A percentile compares a stretch with the other conserved stretches of the same genome.
phyloP scores from a whole-genome alignment of 352 stramenopile genomes.

The Phytopythium montanum region DNA sequence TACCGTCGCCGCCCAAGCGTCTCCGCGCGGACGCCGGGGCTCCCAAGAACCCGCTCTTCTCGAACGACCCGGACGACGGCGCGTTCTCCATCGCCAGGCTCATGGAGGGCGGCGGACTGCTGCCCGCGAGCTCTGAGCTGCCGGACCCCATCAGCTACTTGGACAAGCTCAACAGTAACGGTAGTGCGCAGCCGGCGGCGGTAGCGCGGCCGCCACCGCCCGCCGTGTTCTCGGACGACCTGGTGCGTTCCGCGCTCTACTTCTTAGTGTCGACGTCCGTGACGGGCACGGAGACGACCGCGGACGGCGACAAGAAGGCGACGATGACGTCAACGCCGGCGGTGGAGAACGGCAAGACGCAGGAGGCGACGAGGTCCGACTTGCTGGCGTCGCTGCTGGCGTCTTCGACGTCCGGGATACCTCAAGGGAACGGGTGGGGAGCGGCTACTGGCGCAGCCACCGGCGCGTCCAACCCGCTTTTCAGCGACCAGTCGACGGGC shows the following conservation, averaged over 20 bases:
- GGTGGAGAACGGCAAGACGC: not conserved
- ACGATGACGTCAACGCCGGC: not conserved
- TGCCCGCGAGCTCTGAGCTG: slow-evolving; percentile 55
- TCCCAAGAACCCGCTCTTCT: slow-evolving; percentile 53
- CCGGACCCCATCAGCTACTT: slow-evolving; percentile 68
- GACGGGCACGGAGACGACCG: slow-evolving; percentile 27
- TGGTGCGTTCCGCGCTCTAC: slow-evolving; percentile 57
- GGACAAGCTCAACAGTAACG: slow-evolving; percentile 15
- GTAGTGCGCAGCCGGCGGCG: not conserved
- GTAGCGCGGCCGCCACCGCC: not conserved
- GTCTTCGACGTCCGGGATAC: slow-evolving; percentile 41
- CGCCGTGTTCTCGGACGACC: slow-evolving; percentile 46
- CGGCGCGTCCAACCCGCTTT: slow-evolving; percentile 38
- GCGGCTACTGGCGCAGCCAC: slow-evolving; percentile 6
- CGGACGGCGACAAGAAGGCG: slow-evolving; percentile 1
- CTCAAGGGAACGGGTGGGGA: slow-evolving; percentile 7
- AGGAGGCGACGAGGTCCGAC: slow-evolving; percentile 17
- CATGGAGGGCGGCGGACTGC: slow-evolving; percentile 26
- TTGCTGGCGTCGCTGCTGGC: slow-evolving; percentile 45
- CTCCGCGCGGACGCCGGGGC: slow-evolving; percentile 3
- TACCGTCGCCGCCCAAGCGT: slow-evolving; percentile 8
- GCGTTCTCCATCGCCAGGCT: slow-evolving; percentile 36
- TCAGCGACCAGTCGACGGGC: slow-evolving; percentile 39
- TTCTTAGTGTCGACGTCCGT: slow-evolving; percentile 57
- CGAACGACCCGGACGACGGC: slow-evolving; percentile 36